phyloP scores from a whole-genome alignment of 2,329 filamentous ascomycete genomes.

The Aspergillus niger region DNA sequence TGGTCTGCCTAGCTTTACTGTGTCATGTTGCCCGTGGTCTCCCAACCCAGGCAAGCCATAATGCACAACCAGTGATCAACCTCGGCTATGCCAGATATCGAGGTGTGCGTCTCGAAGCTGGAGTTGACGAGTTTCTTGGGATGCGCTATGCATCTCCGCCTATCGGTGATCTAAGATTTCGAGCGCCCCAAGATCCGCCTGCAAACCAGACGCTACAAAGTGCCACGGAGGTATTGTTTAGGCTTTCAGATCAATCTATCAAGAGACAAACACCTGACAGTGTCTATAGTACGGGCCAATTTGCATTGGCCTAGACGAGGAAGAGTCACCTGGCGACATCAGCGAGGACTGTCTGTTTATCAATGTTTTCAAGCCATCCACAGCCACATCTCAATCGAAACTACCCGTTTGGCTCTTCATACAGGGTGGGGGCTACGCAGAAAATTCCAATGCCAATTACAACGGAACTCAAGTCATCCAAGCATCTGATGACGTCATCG shows the following conservation, averaged over 20 bases:
- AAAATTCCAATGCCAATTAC: slow-evolving; percentile 53
- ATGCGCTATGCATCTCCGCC: slow-evolving; percentile 71
- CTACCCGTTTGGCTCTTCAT: slow-evolving; percentile 64
- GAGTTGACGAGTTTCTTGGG: slow-evolving; percentile 69
- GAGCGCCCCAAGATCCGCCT: slow-evolving; percentile 62
- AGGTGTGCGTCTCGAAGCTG: slow-evolving; percentile 56
- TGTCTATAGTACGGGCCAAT: slow-evolving; percentile 34
- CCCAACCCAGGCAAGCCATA: background rate
- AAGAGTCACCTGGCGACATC: slow-evolving; percentile 56
- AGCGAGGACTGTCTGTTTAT: slow-evolving; percentile 38
- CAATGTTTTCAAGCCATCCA: slow-evolving; percentile 36
- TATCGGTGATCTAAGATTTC: slow-evolving; percentile 62
- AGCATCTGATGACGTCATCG: slow-evolving; percentile 58
- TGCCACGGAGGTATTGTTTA: slow-evolving; percentile 41
- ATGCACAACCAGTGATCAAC: slow-evolving; percentile 48
- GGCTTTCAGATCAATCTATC: background rate
- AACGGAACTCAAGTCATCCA: slow-evolving; percentile 61
- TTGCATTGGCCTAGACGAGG: slow-evolving; percentile 69
- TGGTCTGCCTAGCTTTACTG: background rate
- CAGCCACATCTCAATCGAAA: slow-evolving; percentile 42
- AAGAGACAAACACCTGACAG: background rate
- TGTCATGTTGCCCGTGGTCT: background rate
- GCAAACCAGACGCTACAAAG: slow-evolving; percentile 41
- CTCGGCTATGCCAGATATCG: slow-evolving; percentile 66
- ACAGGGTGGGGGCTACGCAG: slow-evolving; percentile 62